Percentiles rank a stretch among this genome's conserved stretches.
These are phyloP conservation scores for Chionographis japonica DNA, from an alignment of 106 monocot species.

Conservation along the genomic window DNA sequence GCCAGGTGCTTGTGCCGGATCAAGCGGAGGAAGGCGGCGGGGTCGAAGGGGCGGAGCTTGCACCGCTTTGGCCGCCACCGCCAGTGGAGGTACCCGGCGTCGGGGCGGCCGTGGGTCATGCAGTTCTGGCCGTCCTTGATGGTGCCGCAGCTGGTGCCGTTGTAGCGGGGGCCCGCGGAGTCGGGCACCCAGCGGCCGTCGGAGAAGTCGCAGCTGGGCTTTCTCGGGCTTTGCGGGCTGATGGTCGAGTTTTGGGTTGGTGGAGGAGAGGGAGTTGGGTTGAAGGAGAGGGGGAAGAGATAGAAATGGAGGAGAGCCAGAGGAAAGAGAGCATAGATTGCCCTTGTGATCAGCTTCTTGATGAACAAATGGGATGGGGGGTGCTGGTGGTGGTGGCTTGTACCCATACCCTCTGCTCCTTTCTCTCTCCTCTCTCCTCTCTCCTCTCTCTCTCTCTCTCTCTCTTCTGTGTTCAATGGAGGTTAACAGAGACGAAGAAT, in stretches of 20 bases:
- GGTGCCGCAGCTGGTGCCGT: conserved; percentile 55
- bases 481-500: too few relatives aligned
- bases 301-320: conserved; percentile 45
- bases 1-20: conserved; percentile 46
- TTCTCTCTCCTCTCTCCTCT: too few relatives aligned
- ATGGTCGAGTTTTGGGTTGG: neutral
- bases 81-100: conserved; percentile 68
- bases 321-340: conserved; percentile 38
- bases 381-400: conserved; percentile 12
- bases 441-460: too few relatives aligned
- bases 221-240: neutral
- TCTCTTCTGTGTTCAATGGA: too few relatives aligned
- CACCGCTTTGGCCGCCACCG: conserved; percentile 58
- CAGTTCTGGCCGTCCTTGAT: conserved; percentile 84
- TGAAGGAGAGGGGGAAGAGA: conserved; percentile 25
- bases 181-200: conserved; percentile 56
- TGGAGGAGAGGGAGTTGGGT: neutral
- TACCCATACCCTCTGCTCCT: too few relatives aligned
- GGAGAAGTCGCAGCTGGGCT: conserved; percentile 48
- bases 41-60: conserved; percentile 50
- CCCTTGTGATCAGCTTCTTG: conserved; percentile 17
- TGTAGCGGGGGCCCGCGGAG: conserved; percentile 36
- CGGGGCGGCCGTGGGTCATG: conserved; percentile 79
- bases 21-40: conserved; percentile 40
- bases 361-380: conserved; percentile 4